Evolutionary conservation across 1,284 basidiomycete genomes (phyloP).

Genomic region (Puccinia polysora): DNA sequence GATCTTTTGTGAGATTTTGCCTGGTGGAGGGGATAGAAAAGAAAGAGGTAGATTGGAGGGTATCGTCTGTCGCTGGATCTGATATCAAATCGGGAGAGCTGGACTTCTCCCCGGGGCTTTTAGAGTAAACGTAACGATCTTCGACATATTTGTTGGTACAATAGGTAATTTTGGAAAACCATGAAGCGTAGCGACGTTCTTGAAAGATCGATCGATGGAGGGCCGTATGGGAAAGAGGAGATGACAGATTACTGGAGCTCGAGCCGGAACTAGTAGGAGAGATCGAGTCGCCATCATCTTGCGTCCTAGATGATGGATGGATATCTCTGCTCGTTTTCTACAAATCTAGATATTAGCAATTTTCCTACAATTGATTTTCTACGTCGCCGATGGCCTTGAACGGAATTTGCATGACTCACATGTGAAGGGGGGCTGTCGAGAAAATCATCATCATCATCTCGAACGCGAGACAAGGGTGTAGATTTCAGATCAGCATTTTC

Average conservation of each 20-base stretch:
- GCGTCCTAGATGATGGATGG: too few species aligned
- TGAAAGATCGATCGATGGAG: background rate
- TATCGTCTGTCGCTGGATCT: background rate
- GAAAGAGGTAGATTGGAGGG: background rate
- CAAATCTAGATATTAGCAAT: too few species aligned
- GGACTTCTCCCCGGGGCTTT: constrained; percentile 3
- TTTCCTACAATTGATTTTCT: too few species aligned
- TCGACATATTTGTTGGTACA: constrained; percentile 10
- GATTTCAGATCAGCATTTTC: too few species aligned
- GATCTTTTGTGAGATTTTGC: too few species aligned
- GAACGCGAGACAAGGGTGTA: too few species aligned
- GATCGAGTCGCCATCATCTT: background rate
- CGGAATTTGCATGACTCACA: too few species aligned
- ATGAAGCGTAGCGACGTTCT: constrained; percentile 10
- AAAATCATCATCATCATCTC: too few species aligned
- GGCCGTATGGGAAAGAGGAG: background rate
- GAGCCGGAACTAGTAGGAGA: constrained; percentile 11
- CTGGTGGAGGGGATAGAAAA: constrained; percentile 7
- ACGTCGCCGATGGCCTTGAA: too few species aligned
- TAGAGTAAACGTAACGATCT: constrained; percentile 18
- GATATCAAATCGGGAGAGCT: background rate
- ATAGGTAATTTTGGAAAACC: constrained; percentile 18
- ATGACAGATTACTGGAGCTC: constrained; percentile 8
- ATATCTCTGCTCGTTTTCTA: too few species aligned
- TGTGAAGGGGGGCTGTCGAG: too few species aligned